Conservation (phyloP, 768 basidiomycete species). For the Cantharellus anzutake region DNA sequence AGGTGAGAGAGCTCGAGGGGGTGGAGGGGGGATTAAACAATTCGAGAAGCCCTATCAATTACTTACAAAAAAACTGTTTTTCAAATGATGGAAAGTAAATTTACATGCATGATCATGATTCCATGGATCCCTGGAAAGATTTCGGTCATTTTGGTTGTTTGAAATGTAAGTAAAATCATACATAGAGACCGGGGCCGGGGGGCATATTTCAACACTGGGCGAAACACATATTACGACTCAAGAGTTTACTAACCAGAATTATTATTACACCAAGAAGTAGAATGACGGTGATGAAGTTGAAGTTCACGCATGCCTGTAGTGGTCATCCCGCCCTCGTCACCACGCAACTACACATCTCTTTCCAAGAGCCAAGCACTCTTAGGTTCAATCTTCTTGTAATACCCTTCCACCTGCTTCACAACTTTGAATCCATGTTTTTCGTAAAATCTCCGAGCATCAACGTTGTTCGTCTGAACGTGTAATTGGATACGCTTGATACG, state of each 20-base stretch:
- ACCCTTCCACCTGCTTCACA: conserved; percentile 42
- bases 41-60: no score
- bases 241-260: neutral
- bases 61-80: no score
- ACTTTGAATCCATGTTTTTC: conserved; percentile 67
- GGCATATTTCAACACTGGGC: neutral
- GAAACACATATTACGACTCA: neutral
- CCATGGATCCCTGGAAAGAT: no score
- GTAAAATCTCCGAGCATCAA: conserved; percentile 61
- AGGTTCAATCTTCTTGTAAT: conserved; percentile 81
- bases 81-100: no score
- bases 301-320: neutral
- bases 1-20: no score
- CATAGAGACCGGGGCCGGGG: neutral
- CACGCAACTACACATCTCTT: neutral
- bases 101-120: no score
- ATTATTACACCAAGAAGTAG: neutral
- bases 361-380: conserved; percentile 79
- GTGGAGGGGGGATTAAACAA: no score
- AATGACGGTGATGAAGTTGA: neutral
- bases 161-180: neutral
- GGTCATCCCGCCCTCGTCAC: no score
- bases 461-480: conserved; percentile 76
- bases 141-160: no score
- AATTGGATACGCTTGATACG: conserved; percentile 50